Evolutionary conservation across 345 rosid species (phyloP).

Genomic region (Populus simonii): DNA sequence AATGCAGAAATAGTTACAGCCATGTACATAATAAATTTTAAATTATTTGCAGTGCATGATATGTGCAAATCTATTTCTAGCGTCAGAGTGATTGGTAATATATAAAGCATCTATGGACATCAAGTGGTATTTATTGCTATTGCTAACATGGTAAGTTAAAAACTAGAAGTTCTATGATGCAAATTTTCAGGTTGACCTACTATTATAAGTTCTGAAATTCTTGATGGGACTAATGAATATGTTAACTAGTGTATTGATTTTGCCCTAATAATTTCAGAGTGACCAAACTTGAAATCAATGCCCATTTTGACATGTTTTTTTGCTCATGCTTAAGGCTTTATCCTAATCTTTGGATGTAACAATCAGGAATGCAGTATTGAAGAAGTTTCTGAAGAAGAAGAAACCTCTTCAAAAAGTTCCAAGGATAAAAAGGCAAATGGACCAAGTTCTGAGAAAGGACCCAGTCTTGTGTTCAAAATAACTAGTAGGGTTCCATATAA

Average conservation of each 20-base stretch:
- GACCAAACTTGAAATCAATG: neutral
- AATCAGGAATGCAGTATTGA: conserved; percentile 85
- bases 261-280: neutral
- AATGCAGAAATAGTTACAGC: neutral
- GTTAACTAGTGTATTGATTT: neutral
- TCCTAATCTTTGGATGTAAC: conserved; percentile 10
- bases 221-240: neutral
- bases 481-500: conserved; percentile 88
- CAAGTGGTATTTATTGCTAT: neutral
- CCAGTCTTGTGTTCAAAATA: conserved; percentile 70
- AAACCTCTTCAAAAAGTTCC: conserved; percentile 62
- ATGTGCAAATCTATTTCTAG: neutral
- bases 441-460: conserved; percentile 60
- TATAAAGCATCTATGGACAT: neutral
- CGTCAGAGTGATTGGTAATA: neutral
- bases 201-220: neutral
- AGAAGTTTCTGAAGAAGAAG: conserved; percentile 77
- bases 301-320: neutral
- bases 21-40: neutral
- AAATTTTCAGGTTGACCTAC: neutral
- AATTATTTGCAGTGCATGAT: neutral
- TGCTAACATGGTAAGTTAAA: neutral
- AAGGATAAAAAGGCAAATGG: conserved; percentile 89
- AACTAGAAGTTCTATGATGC: neutral
- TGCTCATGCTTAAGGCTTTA: conserved; percentile 6